phyloP scores from a whole-genome alignment of 2,329 filamentous ascomycete species.

The Orbilia brochopaga region DNA sequence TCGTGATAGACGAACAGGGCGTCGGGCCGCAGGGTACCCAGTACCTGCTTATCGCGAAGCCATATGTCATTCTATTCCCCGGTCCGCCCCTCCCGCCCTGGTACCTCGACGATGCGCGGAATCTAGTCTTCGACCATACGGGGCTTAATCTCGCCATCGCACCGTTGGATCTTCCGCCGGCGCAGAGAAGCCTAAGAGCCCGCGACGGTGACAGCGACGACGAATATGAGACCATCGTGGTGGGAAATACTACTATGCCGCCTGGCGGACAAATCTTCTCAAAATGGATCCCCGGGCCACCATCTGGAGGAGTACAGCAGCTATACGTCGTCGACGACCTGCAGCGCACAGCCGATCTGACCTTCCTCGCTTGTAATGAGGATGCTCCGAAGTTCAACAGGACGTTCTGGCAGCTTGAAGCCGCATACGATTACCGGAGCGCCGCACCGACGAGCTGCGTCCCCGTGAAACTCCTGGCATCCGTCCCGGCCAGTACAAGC shows the following conservation, averaged over 20 bases:
- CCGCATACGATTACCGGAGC: conserved; percentile 7
- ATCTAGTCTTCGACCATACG: conserved; percentile 23
- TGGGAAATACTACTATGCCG: background rate
- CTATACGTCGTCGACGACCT: conserved; percentile 7
- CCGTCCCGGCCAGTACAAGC: conserved; percentile 1
- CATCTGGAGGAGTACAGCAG: background rate
- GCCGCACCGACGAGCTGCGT: conserved; percentile 7
- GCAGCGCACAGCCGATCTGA: background rate
- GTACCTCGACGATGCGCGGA: conserved; percentile 23
- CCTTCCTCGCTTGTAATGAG: conserved; percentile 18
- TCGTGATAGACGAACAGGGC: background rate
- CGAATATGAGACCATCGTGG: conserved; percentile 23
- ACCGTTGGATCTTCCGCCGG: conserved; percentile 3
- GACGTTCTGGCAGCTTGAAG: conserved; percentile 21
- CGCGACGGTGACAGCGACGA: background rate
- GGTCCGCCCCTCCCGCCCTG: conserved; percentile 15
- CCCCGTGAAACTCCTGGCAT: conserved; percentile 11
- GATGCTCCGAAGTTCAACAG: conserved; percentile 1
- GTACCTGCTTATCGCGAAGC: conserved; percentile 15
- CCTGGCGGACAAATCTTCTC: background rate
- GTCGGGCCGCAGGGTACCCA: conserved; percentile 3
- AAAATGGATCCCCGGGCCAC: conserved; percentile 11
- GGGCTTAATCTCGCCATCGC: conserved; percentile 26
- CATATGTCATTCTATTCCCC: conserved; percentile 8
- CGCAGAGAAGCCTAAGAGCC: background rate